Percentiles rank a stretch among this genome's conserved stretches.
Conservation (phyloP, 108 stramenopile genomes). For the Discostella pseudostelligera region DNA sequence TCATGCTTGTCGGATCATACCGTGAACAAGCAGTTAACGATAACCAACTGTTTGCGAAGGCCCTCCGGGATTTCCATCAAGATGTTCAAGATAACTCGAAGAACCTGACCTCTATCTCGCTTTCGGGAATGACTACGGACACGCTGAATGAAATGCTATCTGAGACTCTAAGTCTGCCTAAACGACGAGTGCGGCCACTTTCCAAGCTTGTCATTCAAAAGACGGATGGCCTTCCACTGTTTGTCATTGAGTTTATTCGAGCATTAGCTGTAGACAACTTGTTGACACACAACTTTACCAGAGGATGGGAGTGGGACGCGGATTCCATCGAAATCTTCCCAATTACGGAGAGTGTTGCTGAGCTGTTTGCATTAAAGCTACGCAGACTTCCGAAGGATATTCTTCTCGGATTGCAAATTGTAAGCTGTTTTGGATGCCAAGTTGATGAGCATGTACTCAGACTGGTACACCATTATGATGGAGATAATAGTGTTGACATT, state of each 20-base stretch:
- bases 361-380: slow-evolving; percentile 13
- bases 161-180: slow-evolving; percentile 10
- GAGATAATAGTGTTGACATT: slow-evolving; percentile 13
- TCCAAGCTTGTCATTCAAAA: slow-evolving; percentile 15
- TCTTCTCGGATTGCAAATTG: slow-evolving; percentile 10
- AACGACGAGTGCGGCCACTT: slow-evolving; percentile 3
- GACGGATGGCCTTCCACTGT: slow-evolving; percentile 8
- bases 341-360: slow-evolving; percentile 15
- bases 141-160: slow-evolving; percentile 19
- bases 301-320: slow-evolving; percentile 17
- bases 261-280: slow-evolving; percentile 10
- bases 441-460: slow-evolving; percentile 11
- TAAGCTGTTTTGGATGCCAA: slow-evolving; percentile 15
- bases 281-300: slow-evolving; percentile 4
- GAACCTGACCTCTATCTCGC: slow-evolving; percentile 15
- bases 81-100: not conserved
- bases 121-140: not conserved
- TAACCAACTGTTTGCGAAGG: slow-evolving; percentile 10
- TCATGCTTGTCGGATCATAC: slow-evolving; percentile 43
- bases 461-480: slow-evolving; percentile 10
- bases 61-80: slow-evolving; percentile 3
- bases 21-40: slow-evolving; percentile 47
- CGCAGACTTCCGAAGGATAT: slow-evolving; percentile 7
- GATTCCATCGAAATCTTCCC: slow-evolving; percentile 9
- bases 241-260: slow-evolving; percentile 13